Evolutionary conservation across 768 basidiomycete species (phyloP), one percentile per base, ranked within the genome.

Genomic region (Russula ochroleuca): DNA sequence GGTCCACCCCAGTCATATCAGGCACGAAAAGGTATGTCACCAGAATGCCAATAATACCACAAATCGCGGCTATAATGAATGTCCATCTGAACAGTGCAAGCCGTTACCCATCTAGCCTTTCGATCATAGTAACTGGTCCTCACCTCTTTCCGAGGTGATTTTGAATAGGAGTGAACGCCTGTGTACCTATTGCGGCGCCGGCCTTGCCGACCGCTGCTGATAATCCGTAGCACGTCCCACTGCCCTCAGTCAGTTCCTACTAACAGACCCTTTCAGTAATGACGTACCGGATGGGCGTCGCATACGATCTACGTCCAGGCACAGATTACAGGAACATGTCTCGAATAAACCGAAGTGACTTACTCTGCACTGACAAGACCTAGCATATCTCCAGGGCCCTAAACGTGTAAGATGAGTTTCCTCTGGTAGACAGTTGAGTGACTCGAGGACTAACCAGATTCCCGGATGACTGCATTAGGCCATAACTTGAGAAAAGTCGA

Each of bases 341-440:
- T 50, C 40, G 23, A 59, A 54, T 21, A 37, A 13, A 59, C 48
- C 28, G 47, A 28, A 60, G 50, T 55, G 64, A 77, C 83, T 74
- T 69, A 85, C 83, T 87, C 87, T 19, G 83, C 81, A 57, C 83
- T 85, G 55, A 84, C 82, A 48, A 87, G 78, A 54, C 85, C 84
- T 11, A 86, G 72, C 83, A 87, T 87, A 69, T 88, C 82, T 23
- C 88, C 88, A 2, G 87, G 87, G 19, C 87, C 87, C 84, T 85
- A 33, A 25, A 57, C 25, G 35, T 63, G 31, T 14, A 43, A 9
- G 21, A 38, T 54, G 28, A 49, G 45, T 40, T 40, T 55, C 35
- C 25, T 48, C 35, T 28, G 35, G 45, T 8, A 47, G 45, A 35
- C 37, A 62, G 19, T 14, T 17, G 5, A 19, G 5, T 25, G 19